Conservation (phyloP, 2,329 filamentous ascomycete species). For the Beauveria pseudobassiana region DNA sequence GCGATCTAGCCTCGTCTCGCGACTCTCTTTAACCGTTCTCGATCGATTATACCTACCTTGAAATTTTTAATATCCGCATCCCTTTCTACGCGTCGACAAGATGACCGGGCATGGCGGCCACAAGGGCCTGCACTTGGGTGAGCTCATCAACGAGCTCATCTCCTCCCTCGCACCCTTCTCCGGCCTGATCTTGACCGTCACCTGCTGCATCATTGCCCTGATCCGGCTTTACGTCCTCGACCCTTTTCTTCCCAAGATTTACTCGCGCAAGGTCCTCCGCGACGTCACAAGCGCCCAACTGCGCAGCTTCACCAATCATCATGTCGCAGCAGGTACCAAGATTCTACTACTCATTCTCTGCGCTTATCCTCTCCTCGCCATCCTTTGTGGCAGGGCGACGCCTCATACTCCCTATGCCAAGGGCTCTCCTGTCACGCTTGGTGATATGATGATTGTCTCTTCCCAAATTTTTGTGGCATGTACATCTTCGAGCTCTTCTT, state of each 20-base stretch:
- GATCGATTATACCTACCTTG: neutral
- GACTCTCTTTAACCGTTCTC: neutral
- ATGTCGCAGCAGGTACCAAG: constrained; percentile 9
- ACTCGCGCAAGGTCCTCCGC: neutral
- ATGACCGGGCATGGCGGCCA: neutral
- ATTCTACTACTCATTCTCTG: constrained; percentile 9
- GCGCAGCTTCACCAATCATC: constrained; percentile 12
- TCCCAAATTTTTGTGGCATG: constrained; percentile 8
- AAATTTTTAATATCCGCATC: neutral
- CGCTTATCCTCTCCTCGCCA: constrained; percentile 10
- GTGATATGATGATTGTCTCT: constrained; percentile 11
- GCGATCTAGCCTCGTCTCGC: neutral
- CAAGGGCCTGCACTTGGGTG: constrained; percentile 3
- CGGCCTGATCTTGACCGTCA: constrained; percentile 10
- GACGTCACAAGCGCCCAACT: neutral
- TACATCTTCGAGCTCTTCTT: constrained; percentile 12
- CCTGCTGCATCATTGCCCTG: constrained; percentile 9
- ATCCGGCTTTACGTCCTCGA: constrained; percentile 11
- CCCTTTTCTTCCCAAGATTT: constrained; percentile 4
- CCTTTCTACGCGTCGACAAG: neutral
- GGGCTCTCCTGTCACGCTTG: constrained; percentile 3
- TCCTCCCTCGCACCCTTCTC: constrained; percentile 8
- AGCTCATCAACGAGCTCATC: constrained; percentile 8
- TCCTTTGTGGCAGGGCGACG: neutral
- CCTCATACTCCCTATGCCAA: constrained; percentile 8